These are phyloP conservation scores for Trypanosoma lewisi DNA, from an alignment of 208 protist genomes.

Conservation along the genomic window DNA sequence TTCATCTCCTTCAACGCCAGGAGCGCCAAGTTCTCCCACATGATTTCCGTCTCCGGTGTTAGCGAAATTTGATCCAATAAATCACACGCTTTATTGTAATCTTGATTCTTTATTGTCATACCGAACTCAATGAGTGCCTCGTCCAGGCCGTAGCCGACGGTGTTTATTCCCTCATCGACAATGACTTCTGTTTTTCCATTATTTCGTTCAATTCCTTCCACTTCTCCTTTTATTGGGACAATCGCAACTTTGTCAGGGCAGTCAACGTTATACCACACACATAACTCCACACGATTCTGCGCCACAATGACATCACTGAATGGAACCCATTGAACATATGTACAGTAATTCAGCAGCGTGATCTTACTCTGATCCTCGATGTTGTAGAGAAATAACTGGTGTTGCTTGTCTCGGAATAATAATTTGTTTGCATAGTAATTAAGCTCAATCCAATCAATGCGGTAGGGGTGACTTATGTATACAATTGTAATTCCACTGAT, in stretches of 20 bases:
- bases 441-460: constrained; percentile 97
- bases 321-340: constrained; percentile 98
- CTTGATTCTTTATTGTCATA: constrained; percentile 91
- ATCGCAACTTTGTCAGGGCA: constrained; percentile 93
- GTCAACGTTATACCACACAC: constrained; percentile 98
- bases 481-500: constrained; percentile 78
- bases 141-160: constrained; percentile 93
- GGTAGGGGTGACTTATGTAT: constrained; percentile 87
- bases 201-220: constrained; percentile 94
- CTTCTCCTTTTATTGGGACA: constrained; percentile 96
- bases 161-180: constrained; percentile 95
- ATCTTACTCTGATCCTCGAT: constrained; percentile 80
- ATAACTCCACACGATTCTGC: constrained; percentile 94
- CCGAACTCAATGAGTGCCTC: constrained; percentile 97
- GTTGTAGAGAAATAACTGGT: constrained; percentile 94
- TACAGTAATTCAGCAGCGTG: constrained; percentile 95
- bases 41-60: constrained; percentile 91
- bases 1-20: constrained; percentile 87
- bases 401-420: constrained; percentile 96
- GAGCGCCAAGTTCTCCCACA: constrained; percentile 92
- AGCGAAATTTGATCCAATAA: constrained; percentile 89
- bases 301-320: constrained; percentile 97
- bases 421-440: constrained; percentile 92
- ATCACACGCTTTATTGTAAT: constrained; percentile 90
- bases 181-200: constrained; percentile 95